phyloP scores from a whole-genome alignment of 371 early-diverging fungal species.

The Mucor velutinosus region DNA sequence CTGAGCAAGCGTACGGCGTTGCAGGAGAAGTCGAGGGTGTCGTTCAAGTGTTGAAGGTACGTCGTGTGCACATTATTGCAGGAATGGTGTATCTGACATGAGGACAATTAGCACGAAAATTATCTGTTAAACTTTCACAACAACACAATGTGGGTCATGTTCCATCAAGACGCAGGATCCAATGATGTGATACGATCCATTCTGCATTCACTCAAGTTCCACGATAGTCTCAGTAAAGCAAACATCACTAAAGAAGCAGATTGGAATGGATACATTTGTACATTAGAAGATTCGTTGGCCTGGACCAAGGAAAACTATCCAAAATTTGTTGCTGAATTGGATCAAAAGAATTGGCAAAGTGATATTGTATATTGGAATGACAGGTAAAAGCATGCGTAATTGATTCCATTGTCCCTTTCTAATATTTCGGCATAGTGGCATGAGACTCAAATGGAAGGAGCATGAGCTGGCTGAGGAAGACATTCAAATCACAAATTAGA shows the following conservation, averaged over 20 bases:
- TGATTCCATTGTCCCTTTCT: neutral
- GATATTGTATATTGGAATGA: conserved; percentile 69
- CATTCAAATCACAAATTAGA: neutral
- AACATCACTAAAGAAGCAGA: conserved; percentile 31
- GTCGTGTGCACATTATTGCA: neutral
- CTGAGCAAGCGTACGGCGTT: conserved; percentile 45
- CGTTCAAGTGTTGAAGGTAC: conserved; percentile 43
- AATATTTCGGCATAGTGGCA: conserved; percentile 2
- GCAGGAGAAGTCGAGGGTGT: conserved; percentile 42
- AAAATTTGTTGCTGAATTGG: conserved; percentile 52
- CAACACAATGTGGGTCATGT: conserved; percentile 48
- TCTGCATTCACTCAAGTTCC: conserved; percentile 60
- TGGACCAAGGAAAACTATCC: conserved; percentile 56
- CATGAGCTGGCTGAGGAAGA: conserved; percentile 8
- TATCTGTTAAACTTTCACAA: conserved; percentile 49
- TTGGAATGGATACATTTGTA: conserved; percentile 33
- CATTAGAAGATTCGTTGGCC: conserved; percentile 37
- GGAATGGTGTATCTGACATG: neutral
- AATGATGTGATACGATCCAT: conserved; percentile 63
- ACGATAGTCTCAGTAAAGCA: conserved; percentile 35
- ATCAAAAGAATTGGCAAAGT: conserved; percentile 60
- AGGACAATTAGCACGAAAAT: conserved; percentile 36
- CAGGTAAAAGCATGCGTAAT: conserved; percentile 25
- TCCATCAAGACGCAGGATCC: conserved; percentile 56
- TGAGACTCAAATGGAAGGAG: conserved; percentile 15